Conservation (phyloP, 805 yeast species). For the Barnettozyma populi region DNA sequence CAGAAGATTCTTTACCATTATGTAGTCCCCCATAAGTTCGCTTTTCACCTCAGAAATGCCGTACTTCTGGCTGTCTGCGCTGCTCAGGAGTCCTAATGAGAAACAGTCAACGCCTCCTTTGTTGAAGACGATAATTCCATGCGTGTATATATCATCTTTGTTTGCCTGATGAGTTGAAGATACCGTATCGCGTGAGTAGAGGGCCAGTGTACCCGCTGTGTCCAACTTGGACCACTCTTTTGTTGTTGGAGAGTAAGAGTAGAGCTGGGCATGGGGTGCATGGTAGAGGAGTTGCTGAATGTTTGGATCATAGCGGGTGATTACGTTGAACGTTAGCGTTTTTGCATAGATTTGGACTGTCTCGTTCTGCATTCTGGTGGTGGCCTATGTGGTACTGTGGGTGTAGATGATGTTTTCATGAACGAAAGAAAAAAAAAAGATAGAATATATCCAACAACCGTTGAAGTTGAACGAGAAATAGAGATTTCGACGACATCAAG, state of each 20-base stretch:
- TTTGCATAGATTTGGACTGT: conserved; percentile 43
- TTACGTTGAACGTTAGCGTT: conserved; percentile 69
- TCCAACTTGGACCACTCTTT: conserved; percentile 71
- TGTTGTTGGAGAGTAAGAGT: conserved; percentile 44
- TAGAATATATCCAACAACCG: too few relatives aligned
- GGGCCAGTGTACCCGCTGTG: conserved; percentile 62
- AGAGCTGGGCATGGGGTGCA: conserved; percentile 68
- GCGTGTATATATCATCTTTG: conserved; percentile 40
- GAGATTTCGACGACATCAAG: background rate
- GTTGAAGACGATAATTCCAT: conserved; percentile 67
- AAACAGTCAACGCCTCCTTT: conserved; percentile 66
- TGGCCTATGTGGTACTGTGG: background rate
- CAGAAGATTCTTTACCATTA: conserved; percentile 59
- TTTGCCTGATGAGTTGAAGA: conserved; percentile 13
- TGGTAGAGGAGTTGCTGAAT: conserved; percentile 62
- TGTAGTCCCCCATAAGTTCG: conserved; percentile 62
- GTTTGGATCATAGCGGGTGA: conserved; percentile 69
- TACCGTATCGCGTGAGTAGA: conserved; percentile 46
- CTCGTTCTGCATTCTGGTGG: background rate
- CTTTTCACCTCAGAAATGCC: conserved; percentile 49
- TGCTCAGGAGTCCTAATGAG: conserved; percentile 62
- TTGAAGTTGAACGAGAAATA: background rate
- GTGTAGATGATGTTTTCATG: background rate
- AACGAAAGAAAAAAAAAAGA: conserved; percentile 1
- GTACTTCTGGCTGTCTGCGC: conserved; percentile 36